phyloP scores from a whole-genome alignment of 306 rosid species.

The Pterocarpus santalinus region DNA sequence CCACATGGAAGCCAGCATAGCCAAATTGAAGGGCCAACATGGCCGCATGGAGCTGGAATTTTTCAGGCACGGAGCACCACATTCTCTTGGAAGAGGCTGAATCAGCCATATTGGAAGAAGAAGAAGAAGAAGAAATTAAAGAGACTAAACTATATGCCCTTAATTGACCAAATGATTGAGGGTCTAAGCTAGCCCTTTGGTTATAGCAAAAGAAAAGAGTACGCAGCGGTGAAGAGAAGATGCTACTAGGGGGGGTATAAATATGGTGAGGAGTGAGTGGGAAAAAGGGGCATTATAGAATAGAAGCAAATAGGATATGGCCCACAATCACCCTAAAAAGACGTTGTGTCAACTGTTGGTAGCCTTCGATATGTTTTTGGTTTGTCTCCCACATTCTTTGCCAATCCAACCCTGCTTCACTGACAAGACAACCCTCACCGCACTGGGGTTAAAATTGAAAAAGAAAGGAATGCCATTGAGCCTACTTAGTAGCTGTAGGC shows the following conservation, averaged over 20 bases:
- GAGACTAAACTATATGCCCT: too few relatives aligned
- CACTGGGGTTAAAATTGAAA: conserved; percentile 36
- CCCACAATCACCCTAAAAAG: conserved; percentile 62
- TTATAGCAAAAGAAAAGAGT: background rate
- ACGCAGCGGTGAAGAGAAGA: conserved; percentile 54
- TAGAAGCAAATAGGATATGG: conserved; percentile 36
- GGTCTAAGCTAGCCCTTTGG: conserved; percentile 1
- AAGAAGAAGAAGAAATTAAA: background rate
- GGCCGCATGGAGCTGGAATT: conserved; percentile 81
- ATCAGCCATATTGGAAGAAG: conserved; percentile 36
- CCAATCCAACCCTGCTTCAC: conserved; percentile 41
- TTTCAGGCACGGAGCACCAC: conserved; percentile 83
- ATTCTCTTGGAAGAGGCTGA: conserved; percentile 61
- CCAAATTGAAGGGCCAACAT: conserved; percentile 93
- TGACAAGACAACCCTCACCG: conserved; percentile 58
- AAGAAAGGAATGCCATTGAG: background rate
- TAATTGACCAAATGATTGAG: conserved; percentile 7
- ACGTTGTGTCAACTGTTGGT: conserved; percentile 68
- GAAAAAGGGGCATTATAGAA: background rate
- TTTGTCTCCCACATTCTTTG: conserved; percentile 76
- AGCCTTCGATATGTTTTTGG: conserved; percentile 64
- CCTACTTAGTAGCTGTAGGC: background rate
- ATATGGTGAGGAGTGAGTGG: conserved; percentile 50
- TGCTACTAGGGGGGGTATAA: conserved; percentile 55
- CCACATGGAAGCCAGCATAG: conserved; percentile 90